These are phyloP conservation scores for Grifola frondosa DNA, from an alignment of 1,284 basidiomycete genomes.

Conservation along the genomic window DNA sequence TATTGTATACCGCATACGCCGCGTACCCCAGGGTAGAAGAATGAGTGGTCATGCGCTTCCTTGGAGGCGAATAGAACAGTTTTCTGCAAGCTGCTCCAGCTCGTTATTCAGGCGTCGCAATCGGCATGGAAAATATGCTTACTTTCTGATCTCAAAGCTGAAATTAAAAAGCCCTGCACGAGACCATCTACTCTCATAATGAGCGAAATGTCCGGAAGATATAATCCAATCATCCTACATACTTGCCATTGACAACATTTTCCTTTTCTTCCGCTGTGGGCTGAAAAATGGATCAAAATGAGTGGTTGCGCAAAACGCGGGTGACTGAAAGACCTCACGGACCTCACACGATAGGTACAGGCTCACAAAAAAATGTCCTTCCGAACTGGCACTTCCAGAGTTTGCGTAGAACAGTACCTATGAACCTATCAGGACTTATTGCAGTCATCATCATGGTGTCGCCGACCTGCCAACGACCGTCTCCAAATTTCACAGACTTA, in stretches of 20 bases:
- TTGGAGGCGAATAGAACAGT: conserved; percentile 59
- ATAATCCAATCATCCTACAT: conserved; percentile 17
- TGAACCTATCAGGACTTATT: conserved; percentile 2
- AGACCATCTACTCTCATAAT: conserved; percentile 55
- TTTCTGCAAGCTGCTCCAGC: conserved; percentile 44
- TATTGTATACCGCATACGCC: conserved; percentile 1
- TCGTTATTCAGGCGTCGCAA: conserved; percentile 2
- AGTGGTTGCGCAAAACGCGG: background rate
- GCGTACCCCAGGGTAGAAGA: conserved; percentile 70
- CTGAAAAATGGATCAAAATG: conserved; percentile 35
- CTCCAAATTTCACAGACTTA: conserved; percentile 65
- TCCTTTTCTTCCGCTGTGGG: conserved; percentile 79
- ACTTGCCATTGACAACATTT: conserved; percentile 61
- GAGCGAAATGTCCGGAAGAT: background rate
- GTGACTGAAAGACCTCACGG: conserved; percentile 26
- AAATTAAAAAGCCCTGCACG: conserved; percentile 85
- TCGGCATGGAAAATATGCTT: conserved; percentile 12
- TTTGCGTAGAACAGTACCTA: conserved; percentile 83
- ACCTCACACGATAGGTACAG: conserved; percentile 82
- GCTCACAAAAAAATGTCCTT: conserved; percentile 50
- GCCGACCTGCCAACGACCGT: conserved; percentile 68
- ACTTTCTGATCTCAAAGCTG: conserved; percentile 80
- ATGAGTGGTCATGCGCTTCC: conserved; percentile 83
- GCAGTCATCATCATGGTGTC: background rate
- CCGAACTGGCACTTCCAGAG: conserved; percentile 57